Evolutionary conservation across 192 early-diverging fungal genomes (phyloP).

Genomic region (Helicostylum pulchrum): DNA sequence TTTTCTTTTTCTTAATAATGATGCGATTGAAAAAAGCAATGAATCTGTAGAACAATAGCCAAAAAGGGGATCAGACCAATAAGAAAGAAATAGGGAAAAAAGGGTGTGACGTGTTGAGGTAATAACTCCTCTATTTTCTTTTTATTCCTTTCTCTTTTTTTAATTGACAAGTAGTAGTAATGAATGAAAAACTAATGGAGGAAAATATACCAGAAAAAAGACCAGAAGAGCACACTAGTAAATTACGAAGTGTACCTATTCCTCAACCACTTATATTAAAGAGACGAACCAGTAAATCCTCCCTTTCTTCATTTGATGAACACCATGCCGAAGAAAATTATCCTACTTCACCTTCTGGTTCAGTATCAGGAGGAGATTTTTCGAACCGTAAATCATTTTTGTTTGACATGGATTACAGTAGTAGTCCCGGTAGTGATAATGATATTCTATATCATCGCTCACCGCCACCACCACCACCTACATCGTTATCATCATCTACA

Average conservation of each 20-base stretch:
- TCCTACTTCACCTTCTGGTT: constrained; percentile 7
- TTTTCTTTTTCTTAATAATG: too few species aligned
- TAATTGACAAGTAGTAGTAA: too few species aligned
- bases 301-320: constrained; percentile 26
- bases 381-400: constrained; percentile 13
- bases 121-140: too few species aligned
- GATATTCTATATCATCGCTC: not conserved
- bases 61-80: too few species aligned
- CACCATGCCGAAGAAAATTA: not conserved
- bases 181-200: too few species aligned
- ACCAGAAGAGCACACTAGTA: not conserved
- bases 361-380: not conserved
- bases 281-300: constrained; percentile 30
- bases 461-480: not conserved
- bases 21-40: too few species aligned
- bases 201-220: too few species aligned
- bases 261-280: constrained; percentile 34
- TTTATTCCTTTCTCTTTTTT: too few species aligned
- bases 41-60: too few species aligned
- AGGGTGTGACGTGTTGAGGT: too few species aligned
- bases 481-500: not conserved
- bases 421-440: constrained; percentile 20
- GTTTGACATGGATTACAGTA: constrained; percentile 21
- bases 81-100: too few species aligned
- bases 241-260: constrained; percentile 34